Evolutionary conservation across 2,329 filamentous ascomycete genomes (phyloP).

Genomic region (Neonectria sp.): DNA sequence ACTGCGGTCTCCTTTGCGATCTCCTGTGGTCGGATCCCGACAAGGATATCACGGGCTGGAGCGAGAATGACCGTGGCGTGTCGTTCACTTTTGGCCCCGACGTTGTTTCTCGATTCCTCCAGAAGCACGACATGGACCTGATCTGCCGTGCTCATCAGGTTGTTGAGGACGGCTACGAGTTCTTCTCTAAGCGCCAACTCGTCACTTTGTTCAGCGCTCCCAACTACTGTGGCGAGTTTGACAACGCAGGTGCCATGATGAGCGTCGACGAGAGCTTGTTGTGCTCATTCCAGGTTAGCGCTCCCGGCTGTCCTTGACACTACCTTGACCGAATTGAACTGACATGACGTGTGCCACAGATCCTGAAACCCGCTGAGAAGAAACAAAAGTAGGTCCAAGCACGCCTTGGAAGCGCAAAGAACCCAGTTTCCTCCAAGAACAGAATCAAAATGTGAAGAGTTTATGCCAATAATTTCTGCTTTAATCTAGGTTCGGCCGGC

Average conservation of each 20-base stretch:
- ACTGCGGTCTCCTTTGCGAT: conserved; percentile 97
- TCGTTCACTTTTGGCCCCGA: conserved; percentile 99
- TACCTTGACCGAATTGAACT: conserved; percentile 15
- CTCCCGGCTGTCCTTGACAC: not conserved
- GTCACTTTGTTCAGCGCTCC: conserved; percentile 98
- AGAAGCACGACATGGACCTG: conserved; percentile 99
- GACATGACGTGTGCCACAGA: conserved; percentile 66
- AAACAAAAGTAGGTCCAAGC: conserved; percentile 99
- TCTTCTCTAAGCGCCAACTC: conserved; percentile 98
- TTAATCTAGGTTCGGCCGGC: conserved; percentile 96
- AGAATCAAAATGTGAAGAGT: conserved; percentile 46
- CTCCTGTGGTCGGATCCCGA: conserved; percentile 98
- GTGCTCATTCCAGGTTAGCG: conserved; percentile 94
- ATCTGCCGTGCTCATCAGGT: conserved; percentile 99
- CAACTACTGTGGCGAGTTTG: conserved; percentile 99
- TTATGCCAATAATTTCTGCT: conserved; percentile 75
- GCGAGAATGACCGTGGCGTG: conserved; percentile 98
- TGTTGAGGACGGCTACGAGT: conserved; percentile 99
- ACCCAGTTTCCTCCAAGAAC: conserved; percentile 43
- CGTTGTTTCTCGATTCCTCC: conserved; percentile 95
- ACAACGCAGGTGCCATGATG: conserved; percentile 99
- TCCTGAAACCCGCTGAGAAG: conserved; percentile 99
- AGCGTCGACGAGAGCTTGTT: conserved; percentile 98
- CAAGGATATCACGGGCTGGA: conserved; percentile 99
- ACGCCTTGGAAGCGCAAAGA: conserved; percentile 72